Evolutionary conservation across 768 basidiomycete genomes (phyloP).

Genomic region (Podaxis carcinomalis): DNA sequence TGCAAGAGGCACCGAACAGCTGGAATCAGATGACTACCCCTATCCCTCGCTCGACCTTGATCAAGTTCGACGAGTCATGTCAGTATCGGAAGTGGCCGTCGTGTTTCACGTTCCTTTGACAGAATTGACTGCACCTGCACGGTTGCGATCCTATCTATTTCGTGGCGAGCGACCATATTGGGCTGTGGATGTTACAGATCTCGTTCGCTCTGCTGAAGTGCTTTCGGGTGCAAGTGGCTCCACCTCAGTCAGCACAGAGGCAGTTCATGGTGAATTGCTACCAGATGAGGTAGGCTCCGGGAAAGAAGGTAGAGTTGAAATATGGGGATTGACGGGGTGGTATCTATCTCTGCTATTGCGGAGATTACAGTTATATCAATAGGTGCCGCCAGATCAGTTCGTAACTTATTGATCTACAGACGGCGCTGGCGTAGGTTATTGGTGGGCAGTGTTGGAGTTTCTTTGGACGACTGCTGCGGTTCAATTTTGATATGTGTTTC

Average conservation of each 20-base stretch:
- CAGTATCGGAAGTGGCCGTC: slow-evolving; percentile 60
- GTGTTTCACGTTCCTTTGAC: slow-evolving; percentile 69
- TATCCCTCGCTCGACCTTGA: slow-evolving; percentile 58
- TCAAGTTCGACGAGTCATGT: slow-evolving; percentile 39
- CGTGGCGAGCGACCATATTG: slow-evolving; percentile 57
- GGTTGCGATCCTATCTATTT: slow-evolving; percentile 51
- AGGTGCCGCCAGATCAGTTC: slow-evolving; percentile 14
- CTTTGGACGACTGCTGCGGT: not conserved
- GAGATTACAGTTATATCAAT: slow-evolving; percentile 43
- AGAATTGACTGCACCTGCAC: slow-evolving; percentile 40
- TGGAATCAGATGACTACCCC: slow-evolving; percentile 33
- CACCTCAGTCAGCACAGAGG: slow-evolving; percentile 19
- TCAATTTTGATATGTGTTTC: slow-evolving; percentile 11
- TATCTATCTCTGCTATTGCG: slow-evolving; percentile 66
- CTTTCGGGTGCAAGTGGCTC: slow-evolving; percentile 24
- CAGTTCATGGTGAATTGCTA: slow-evolving; percentile 14
- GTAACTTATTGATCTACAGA: slow-evolving; percentile 3
- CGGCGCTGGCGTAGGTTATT: slow-evolving; percentile 7
- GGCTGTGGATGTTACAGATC: slow-evolving; percentile 64
- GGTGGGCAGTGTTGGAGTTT: not conserved
- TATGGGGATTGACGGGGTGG: slow-evolving; percentile 87
- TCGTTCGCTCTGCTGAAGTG: slow-evolving; percentile 29
- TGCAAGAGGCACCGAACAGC: slow-evolving; percentile 13
- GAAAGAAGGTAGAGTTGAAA: slow-evolving; percentile 49
- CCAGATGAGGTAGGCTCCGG: slow-evolving; percentile 38